These are phyloP conservation scores for Annulohypoxylon moriforme DNA, from an alignment of 495 filamentous ascomycete species.

Conservation along the genomic window DNA sequence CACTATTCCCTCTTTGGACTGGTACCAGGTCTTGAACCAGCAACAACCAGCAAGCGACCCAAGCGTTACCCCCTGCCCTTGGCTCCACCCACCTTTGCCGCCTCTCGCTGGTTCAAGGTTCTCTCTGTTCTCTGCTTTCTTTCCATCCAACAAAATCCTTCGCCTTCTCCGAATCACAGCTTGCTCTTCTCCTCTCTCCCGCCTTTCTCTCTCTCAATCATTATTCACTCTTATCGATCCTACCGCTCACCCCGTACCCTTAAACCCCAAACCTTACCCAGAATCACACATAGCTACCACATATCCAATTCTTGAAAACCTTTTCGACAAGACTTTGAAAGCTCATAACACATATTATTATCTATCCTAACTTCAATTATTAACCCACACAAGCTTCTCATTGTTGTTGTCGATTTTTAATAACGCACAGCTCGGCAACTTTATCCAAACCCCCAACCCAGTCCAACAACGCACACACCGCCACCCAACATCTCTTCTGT, in stretches of 20 bases:
- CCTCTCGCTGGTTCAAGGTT: slow-evolving; percentile 24
- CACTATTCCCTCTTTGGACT: slow-evolving; percentile 25
- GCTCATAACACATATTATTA: slow-evolving; percentile 8
- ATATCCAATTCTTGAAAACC: slow-evolving; percentile 37
- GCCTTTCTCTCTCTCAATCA: slow-evolving; percentile 40
- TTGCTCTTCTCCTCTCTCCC: slow-evolving; percentile 44
- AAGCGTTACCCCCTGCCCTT: slow-evolving; percentile 32
- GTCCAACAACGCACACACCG: slow-evolving; percentile 40
- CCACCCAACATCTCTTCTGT: slow-evolving; percentile 45
- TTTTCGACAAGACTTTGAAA: slow-evolving; percentile 26
- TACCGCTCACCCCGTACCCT: slow-evolving; percentile 52
- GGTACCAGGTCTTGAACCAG: slow-evolving; percentile 33
- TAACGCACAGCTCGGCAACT: slow-evolving; percentile 46
- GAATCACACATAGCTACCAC: slow-evolving; percentile 31
- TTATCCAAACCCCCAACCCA: slow-evolving; percentile 33
- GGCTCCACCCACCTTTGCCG: slow-evolving; percentile 45
- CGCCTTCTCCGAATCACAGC: slow-evolving; percentile 50
- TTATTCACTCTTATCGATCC: slow-evolving; percentile 51
- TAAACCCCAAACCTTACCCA: slow-evolving; percentile 46
- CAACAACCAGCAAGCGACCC: slow-evolving; percentile 37
- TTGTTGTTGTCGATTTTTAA: slow-evolving; percentile 46
- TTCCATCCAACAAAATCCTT: slow-evolving; percentile 53
- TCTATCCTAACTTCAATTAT: slow-evolving; percentile 6
- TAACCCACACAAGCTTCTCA: slow-evolving; percentile 28
- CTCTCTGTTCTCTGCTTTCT: slow-evolving; percentile 40